Evolutionary conservation across 257 asterid genomes (phyloP).

Genomic region (Petunia secreta): DNA sequence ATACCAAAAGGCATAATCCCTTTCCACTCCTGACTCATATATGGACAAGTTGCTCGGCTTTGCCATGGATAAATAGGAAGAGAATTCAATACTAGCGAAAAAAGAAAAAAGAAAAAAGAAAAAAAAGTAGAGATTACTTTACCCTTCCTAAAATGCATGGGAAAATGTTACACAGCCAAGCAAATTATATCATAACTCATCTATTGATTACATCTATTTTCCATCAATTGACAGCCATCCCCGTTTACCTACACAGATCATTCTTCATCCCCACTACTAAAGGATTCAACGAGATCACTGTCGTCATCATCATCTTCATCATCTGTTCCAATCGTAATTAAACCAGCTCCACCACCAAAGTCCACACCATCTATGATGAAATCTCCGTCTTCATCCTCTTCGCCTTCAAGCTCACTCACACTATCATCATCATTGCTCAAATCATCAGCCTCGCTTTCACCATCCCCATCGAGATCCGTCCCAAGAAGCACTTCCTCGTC

Average conservation of each 20-base stretch:
- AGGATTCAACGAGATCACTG: constrained; percentile 62
- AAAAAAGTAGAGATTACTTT: too few relatives aligned
- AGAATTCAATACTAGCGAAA: neutral
- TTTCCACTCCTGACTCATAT: constrained; percentile 18
- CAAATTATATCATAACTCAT: neutral
- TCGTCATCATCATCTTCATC: constrained; percentile 75
- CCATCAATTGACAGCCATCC: neutral
- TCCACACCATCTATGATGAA: constrained; percentile 66
- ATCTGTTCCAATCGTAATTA: constrained; percentile 67
- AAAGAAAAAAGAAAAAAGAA: neutral
- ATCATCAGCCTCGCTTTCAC: constrained; percentile 77
- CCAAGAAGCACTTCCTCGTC: constrained; percentile 70
- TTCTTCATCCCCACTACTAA: constrained; percentile 73
- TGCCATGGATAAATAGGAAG: neutral
- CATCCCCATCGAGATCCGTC: constrained; percentile 63
- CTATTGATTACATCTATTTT: constrained; percentile 7
- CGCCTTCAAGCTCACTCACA: constrained; percentile 68
- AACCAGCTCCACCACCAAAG: constrained; percentile 59
- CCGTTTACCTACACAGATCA: constrained; percentile 36
- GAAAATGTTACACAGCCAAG: neutral
- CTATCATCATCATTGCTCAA: constrained; percentile 69
- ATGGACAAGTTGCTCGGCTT: neutral
- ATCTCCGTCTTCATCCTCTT: constrained; percentile 82
- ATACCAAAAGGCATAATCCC: neutral
- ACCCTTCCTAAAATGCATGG: constrained; percentile 17